These are phyloP conservation scores for Centaurea solstitialis DNA, from an alignment of 129 eudicot genomes.

Conservation along the genomic window DNA sequence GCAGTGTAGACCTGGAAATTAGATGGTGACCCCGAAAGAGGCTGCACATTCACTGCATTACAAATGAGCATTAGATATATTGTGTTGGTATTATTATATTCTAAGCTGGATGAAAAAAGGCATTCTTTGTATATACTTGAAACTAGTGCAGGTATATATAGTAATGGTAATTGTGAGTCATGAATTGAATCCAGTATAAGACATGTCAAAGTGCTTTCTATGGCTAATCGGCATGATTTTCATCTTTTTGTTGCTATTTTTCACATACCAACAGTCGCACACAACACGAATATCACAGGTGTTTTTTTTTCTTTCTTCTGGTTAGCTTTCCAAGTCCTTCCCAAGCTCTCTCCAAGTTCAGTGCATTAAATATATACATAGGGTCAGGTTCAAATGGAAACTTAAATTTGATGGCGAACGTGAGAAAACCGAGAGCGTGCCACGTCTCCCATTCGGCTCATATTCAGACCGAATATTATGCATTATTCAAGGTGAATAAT, in stretches of 20 bases:
- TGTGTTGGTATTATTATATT: not conserved
- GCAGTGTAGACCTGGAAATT: constrained; percentile 98
- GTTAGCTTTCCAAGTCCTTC: not conserved
- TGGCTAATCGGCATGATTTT: not conserved
- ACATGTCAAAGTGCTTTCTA: not conserved
- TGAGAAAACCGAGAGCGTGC: no score
- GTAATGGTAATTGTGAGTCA: not conserved
- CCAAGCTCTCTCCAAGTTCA: not conserved
- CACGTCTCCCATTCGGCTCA: no score
- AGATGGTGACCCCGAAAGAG: constrained; percentile 94
- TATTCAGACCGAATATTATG: no score
- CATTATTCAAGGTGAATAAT: no score
- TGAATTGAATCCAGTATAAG: not conserved
- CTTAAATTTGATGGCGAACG: no score
- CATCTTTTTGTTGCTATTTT: not conserved
- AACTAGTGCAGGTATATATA: not conserved
- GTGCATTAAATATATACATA: not conserved
- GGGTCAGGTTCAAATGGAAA: no score
- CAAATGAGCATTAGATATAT: constrained; percentile 20
- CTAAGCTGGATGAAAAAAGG: no score
- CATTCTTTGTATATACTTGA: not conserved
- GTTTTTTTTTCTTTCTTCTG: no score
- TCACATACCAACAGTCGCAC: not conserved
- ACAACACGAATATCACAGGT: not conserved
- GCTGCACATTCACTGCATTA: constrained; percentile 91